Evolutionary conservation across 1,284 basidiomycete species (phyloP).

Genomic region (Sporisorium exsertum): DNA sequence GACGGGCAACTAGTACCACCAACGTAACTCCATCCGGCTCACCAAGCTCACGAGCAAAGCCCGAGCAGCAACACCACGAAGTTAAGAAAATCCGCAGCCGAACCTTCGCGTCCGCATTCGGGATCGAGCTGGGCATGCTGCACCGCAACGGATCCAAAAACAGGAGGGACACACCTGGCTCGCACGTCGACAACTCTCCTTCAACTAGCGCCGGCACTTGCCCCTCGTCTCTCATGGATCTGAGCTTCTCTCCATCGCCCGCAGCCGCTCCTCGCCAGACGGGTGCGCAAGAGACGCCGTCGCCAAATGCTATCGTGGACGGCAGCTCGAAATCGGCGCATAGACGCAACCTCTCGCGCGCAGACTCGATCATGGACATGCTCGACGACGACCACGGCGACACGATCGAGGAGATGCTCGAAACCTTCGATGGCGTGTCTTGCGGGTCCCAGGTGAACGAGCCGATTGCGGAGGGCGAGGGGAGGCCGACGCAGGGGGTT

Average conservation of each 20-base stretch:
- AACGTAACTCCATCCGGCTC: slow-evolving; percentile 3
- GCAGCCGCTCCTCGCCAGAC: background rate
- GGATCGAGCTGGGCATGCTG: slow-evolving; percentile 31
- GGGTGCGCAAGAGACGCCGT: slow-evolving; percentile 3
- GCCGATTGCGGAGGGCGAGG: background rate
- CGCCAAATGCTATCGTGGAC: background rate
- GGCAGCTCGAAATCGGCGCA: background rate
- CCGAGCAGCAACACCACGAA: background rate
- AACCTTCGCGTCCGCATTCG: slow-evolving; percentile 41
- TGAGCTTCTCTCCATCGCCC: slow-evolving; percentile 31
- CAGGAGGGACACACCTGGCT: background rate
- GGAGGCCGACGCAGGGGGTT: background rate
- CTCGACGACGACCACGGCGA: slow-evolving; percentile 12
- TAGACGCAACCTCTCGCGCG: slow-evolving; percentile 19
- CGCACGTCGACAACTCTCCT: slow-evolving; percentile 24
- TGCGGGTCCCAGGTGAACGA: background rate
- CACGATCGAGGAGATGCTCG: slow-evolving; percentile 28
- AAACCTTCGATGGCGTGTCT: background rate
- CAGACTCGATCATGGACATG: slow-evolving; percentile 37
- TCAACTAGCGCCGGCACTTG: slow-evolving; percentile 25
- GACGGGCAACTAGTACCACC: background rate
- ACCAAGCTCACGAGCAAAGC: background rate
- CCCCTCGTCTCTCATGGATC: slow-evolving; percentile 17
- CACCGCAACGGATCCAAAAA: slow-evolving; percentile 9
- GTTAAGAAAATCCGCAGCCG: slow-evolving; percentile 36